Conservation (phyloP, 176 grass and related monocot species). For the Neostapfia colusana region DNA sequence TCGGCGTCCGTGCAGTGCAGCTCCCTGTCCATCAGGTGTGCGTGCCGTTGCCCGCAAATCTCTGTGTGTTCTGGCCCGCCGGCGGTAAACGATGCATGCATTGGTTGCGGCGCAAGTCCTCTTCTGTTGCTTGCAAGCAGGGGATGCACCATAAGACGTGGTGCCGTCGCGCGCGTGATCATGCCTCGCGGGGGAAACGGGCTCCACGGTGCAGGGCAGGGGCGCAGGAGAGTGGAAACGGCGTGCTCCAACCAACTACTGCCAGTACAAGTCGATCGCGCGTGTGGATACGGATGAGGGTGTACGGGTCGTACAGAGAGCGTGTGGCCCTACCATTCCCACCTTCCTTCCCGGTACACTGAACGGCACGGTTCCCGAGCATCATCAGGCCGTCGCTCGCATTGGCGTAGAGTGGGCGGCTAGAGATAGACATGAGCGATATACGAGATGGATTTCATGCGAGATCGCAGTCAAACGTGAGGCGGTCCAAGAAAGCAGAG, state of each 20-base stretch:
- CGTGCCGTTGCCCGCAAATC: not conserved
- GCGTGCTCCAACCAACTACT: conserved; percentile 39
- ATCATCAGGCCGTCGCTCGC: not conserved
- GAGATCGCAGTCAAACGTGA: not conserved
- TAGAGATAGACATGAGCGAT: not conserved
- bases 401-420: not conserved
- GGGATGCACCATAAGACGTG: too few relatives aligned
- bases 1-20: conserved; percentile 11
- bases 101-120: too few relatives aligned
- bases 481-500: not conserved
- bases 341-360: not conserved
- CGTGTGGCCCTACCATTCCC: not conserved
- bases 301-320: conserved; percentile 36
- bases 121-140: too few relatives aligned
- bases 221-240: conserved; percentile 1
- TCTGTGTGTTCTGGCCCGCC: not conserved
- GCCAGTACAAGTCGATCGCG: not conserved
- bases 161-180: not conserved
- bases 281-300: conserved; percentile 4
- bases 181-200: not conserved
- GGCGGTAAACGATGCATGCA: not conserved
- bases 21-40: conserved; percentile 1
- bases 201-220: too few relatives aligned
- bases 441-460: not conserved
- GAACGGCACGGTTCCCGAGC: not conserved